Conservation (phyloP, 352 stramenopile genomes). For the Lagenidium giganteum region DNA sequence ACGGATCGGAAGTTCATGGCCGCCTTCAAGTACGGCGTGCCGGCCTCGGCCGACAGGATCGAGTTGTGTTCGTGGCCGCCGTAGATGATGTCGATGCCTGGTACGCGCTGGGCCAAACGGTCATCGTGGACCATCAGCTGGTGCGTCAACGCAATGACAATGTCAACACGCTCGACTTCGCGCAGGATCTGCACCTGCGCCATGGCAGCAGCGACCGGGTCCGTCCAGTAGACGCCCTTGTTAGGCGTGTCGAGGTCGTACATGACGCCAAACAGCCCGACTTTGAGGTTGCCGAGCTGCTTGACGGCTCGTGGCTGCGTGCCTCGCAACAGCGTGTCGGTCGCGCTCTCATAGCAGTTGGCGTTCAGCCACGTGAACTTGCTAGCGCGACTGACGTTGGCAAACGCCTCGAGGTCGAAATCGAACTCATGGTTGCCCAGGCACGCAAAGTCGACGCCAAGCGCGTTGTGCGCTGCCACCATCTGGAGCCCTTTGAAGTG, state of each 20-base stretch:
- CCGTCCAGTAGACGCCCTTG: conserved; percentile 13
- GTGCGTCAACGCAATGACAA: conserved; percentile 16
- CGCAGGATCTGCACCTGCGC: conserved; percentile 7
- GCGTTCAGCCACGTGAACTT: conserved; percentile 17
- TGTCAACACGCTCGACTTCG: conserved; percentile 10
- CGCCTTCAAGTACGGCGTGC: conserved; percentile 12
- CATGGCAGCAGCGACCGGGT: conserved; percentile 13
- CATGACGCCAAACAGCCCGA: conserved; percentile 16
- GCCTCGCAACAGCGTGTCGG: conserved; percentile 7
- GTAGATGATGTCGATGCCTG: conserved; percentile 16
- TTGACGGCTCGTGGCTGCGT: conserved; percentile 9
- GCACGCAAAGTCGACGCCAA: conserved; percentile 13
- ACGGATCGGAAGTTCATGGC: conserved; percentile 13
- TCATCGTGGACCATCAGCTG: conserved; percentile 11
- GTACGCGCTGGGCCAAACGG: conserved; percentile 6
- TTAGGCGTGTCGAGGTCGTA: conserved; percentile 13
- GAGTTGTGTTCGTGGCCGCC: conserved; percentile 13
- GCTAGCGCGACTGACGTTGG: conserved; percentile 8
- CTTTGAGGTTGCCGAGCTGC: conserved; percentile 7
- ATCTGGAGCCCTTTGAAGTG: conserved; percentile 18
- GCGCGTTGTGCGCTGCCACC: conserved; percentile 14
- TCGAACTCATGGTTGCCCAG: conserved; percentile 16
- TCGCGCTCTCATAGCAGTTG: conserved; percentile 13
- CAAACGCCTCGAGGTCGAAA: conserved; percentile 13
- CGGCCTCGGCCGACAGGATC: conserved; percentile 8